Evolutionary conservation across 2,329 filamentous ascomycete genomes (phyloP).

Genomic region (Lasiodiplodia sp.): DNA sequence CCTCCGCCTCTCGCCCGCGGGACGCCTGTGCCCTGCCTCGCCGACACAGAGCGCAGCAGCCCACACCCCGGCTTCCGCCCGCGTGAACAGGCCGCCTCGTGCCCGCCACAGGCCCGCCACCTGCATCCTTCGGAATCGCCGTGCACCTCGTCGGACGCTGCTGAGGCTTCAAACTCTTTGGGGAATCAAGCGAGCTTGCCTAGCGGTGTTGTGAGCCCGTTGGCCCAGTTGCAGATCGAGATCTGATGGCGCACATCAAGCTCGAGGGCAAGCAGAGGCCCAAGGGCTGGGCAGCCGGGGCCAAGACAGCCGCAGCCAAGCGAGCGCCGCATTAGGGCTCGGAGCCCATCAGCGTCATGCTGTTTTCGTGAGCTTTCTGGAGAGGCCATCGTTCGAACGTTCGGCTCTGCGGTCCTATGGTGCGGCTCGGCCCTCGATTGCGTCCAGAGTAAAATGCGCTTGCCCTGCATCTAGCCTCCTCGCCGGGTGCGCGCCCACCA

Average conservation of each 20-base stretch:
- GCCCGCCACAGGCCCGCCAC: neutral
- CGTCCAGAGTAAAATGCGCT: neutral
- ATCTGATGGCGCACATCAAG: conserved; percentile 21
- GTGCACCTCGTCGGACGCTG: neutral
- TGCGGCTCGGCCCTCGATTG: conserved; percentile 12
- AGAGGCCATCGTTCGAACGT: neutral
- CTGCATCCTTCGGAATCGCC: conserved; percentile 13
- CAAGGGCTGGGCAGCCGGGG: conserved; percentile 16
- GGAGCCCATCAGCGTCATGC: neutral
- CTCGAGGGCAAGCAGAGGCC: conserved; percentile 11
- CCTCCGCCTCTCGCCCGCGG: neutral
- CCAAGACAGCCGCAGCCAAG: conserved; percentile 4
- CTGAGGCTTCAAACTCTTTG: neutral
- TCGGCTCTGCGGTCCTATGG: neutral
- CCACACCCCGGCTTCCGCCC: conserved; percentile 3
- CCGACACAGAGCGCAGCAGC: neutral
- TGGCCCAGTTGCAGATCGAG: neutral
- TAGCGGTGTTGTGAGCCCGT: neutral
- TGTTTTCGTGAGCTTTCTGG: conserved; percentile 13
- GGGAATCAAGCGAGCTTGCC: neutral
- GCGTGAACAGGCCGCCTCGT: conserved; percentile 8
- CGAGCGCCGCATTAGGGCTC: conserved; percentile 18
- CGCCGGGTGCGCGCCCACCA: neutral
- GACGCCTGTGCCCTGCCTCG: conserved; percentile 1
- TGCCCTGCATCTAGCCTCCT: neutral